phyloP scores from a whole-genome alignment of 202 grass and related monocot genomes.

The Panicum virgatum region DNA sequence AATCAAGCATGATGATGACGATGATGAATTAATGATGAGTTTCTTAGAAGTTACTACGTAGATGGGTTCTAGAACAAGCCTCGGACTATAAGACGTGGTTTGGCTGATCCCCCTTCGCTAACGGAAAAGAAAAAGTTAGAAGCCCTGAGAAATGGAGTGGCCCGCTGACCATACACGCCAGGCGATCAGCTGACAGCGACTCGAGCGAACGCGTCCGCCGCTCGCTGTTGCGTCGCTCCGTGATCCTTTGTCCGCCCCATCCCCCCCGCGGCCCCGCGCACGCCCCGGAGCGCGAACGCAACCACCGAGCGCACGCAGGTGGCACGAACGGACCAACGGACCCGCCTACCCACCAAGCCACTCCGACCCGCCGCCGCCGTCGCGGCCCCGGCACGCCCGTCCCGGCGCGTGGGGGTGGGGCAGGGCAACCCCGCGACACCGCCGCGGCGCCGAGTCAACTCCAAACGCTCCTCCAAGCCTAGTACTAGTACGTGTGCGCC shows the following conservation, averaged over 20 bases:
- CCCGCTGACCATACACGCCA: not conserved
- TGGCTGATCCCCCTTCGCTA: too few relatives aligned
- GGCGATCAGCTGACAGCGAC: not conserved
- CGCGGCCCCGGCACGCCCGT: not conserved
- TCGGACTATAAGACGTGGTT: not conserved
- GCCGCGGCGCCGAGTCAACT: constrained; percentile 25
- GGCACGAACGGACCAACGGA: not conserved
- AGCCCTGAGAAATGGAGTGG: not conserved
- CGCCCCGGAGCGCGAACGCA: not conserved
- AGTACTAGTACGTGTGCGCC: not conserved
- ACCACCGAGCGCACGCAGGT: constrained; percentile 3
- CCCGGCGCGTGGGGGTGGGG: not conserved
- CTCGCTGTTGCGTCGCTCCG: too few relatives aligned
- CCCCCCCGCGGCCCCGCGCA: too few relatives aligned
- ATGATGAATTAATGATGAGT: too few relatives aligned
- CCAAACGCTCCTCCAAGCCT: too few relatives aligned
- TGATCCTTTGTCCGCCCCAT: too few relatives aligned
- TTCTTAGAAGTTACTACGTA: too few relatives aligned
- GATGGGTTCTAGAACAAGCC: not conserved
- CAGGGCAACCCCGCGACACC: constrained; percentile 18
- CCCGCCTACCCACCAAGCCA: not conserved
- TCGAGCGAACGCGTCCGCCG: not conserved
- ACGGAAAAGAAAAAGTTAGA: too few relatives aligned
- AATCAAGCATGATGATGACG: not conserved
- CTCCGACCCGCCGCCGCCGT: not conserved